Base-by-base conservation (phyloP, 495 filamentous ascomycete genomes). In the Amniculicola lignicola region DNA sequence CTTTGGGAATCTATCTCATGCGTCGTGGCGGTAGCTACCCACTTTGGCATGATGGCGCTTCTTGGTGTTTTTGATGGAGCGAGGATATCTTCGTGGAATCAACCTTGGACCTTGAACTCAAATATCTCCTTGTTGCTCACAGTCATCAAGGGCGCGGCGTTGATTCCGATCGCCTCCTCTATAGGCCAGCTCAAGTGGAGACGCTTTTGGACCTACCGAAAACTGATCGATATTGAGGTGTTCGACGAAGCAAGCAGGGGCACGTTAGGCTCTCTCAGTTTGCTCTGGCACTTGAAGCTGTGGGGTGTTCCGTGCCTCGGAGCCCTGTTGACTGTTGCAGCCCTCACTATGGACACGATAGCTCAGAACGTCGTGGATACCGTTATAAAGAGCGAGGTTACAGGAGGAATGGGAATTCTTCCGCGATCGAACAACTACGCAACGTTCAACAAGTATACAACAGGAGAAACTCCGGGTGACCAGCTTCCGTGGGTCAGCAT, bases 221-320 rank as follows among this genome's bases (percentile, higher is more conserved):
- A 27, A 19, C 16, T 51, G 19, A 24, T 12, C 6, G 45, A 51
- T 36, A 29, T 57, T 22, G 54, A 57, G 5, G 21, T 43, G 4
- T 57, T 50, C 22, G 54, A 57, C 35, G 45, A 57, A n/a, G 54
- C 54, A 14, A 58, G 54, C 24, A 41, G 54, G 16, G 54, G 54
- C 4, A 41, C 27, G 4, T 37, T 51, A 15, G 46, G 45, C 5
- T 43, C 25, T 11, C 11, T 51, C 4, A 18, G 54, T 18, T 33
- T 51, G 27, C 16, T 51, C 0, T 51, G 35, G 11, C 25, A 51
- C 11, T 28, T 58, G 9, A 35, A 24, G 11, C 37, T 58, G 22
- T 58, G 47, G 46, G 46, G 51, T 44, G 37, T 58, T 44, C 46
- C 46, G 19, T 51, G 46, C 25, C 24, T 49, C 33, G 54, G 54